These are phyloP conservation scores for Hypholoma fasciculare DNA, from an alignment of 768 basidiomycete species.

Conservation along the genomic window DNA sequence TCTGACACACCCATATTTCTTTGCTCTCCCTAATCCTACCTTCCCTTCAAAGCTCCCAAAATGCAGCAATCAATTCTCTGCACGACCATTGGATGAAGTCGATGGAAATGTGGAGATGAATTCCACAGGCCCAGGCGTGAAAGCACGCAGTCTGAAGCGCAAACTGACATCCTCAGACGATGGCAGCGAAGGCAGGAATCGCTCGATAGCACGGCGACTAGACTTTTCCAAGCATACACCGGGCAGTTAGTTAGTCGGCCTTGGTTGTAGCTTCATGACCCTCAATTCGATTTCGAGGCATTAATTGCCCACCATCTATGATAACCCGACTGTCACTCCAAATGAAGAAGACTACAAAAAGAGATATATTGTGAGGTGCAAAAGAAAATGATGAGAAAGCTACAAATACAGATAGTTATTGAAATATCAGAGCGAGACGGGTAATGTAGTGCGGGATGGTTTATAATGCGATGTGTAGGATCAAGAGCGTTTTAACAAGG, in stretches of 20 bases:
- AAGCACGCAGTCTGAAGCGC: constrained; percentile 63
- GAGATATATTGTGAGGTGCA: background rate
- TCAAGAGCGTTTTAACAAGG: background rate
- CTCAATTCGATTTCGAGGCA: background rate
- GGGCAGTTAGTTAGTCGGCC: constrained; percentile 24
- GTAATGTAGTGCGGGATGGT: background rate
- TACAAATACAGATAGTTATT: constrained; percentile 22
- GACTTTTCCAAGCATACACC: constrained; percentile 63
- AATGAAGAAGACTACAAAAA: constrained; percentile 1
- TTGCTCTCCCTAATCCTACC: constrained; percentile 81
- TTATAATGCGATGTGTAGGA: background rate
- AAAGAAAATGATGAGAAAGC: constrained; percentile 1
- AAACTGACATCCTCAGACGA: constrained; percentile 65
- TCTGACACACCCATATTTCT: constrained; percentile 86
- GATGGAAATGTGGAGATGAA: constrained; percentile 69
- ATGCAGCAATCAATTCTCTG: constrained; percentile 42
- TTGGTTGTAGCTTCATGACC: background rate
- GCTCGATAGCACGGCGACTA: constrained; percentile 67
- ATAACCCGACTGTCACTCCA: background rate
- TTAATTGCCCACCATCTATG: background rate
- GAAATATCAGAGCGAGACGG: constrained; percentile 4
- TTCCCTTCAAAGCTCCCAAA: constrained; percentile 90
- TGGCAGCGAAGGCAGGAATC: constrained; percentile 35
- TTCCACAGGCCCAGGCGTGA: constrained; percentile 49
- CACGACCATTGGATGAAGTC: constrained; percentile 71